Evolutionary conservation across 805 yeast genomes (phyloP), one percentile per base, ranked within the genome.

Genomic region (Lipomyces lipofer): DNA sequence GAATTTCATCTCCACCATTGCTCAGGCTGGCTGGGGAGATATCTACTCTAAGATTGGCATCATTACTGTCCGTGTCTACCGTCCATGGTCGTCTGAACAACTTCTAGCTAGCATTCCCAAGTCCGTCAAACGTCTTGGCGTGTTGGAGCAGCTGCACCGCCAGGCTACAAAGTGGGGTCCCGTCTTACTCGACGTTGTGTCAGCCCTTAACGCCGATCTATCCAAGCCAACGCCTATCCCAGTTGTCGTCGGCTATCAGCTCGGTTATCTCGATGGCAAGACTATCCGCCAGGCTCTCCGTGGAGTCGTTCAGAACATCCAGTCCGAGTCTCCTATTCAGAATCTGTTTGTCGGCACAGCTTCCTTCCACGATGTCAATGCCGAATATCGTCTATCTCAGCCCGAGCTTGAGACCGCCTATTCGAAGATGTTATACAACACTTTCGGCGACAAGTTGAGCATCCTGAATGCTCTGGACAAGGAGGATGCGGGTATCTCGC

Each of bases 161-260:
- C 65, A 64, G 45, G 67, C 72, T 13, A 69, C 74, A 8, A 71
- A 72, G n/a, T 84, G 86, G 71, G 80, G 86, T 13, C 88, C 92
- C 2, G 74, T 90, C 39, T 75, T 86, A 62, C 78, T 90, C 61
- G 96, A 90, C 66, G 80, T 89, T 62, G 80, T 90, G 69, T 78
- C 82, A 47, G 35, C 63, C 19, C 52, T 63, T 40, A 81, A 81
- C 47, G 73, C 78, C 71, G 57, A 58, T 30, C 43, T 60, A 25
- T 33, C 64, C 3, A 62, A 57, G 15, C 44, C 51, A 25, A 43
- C 63, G 40, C 33, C 58, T 2, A 51, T 68, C 29, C 58, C 64
- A 15, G 67, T 75, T 63, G 73, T 90, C 15, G 79, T 86, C 46
- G 76, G 85, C 19, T 75, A 80, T 66, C 86, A 83, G 54, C 69